Percentiles rank a stretch among this genome's conserved stretches.
Conservation (phyloP, 805 yeast species). For the Priceomyces melissophilus region DNA sequence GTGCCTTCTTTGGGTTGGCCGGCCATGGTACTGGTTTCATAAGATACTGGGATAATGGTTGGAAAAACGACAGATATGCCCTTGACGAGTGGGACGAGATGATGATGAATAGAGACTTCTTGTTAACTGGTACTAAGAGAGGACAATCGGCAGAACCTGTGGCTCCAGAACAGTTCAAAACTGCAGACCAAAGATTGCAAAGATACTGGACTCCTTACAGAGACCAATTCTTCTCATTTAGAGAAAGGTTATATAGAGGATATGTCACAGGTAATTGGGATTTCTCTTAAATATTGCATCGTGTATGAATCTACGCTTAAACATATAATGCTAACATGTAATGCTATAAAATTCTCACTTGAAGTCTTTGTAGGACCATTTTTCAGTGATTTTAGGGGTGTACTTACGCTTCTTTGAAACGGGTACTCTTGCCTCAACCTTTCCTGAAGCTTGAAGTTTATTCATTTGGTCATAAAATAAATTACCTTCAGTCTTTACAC, state of each 20-base stretch:
- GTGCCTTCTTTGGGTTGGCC: constrained; percentile 43
- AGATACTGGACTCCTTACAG: constrained; percentile 46
- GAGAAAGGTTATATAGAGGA: constrained; percentile 47
- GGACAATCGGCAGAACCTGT: constrained; percentile 63
- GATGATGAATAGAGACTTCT: constrained; percentile 67
- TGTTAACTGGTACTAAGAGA: constrained; percentile 71
- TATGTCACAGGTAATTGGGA: constrained; percentile 46
- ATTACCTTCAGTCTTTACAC: constrained; percentile 87
- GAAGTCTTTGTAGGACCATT: constrained; percentile 91
- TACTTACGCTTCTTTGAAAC: constrained; percentile 63
- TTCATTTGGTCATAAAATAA: constrained; percentile 78
- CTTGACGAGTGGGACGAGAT: constrained; percentile 43
- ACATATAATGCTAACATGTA: background rate
- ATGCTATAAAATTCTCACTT: constrained; percentile 36
- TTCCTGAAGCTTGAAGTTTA: constrained; percentile 78
- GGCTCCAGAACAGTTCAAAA: constrained; percentile 77
- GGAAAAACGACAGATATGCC: constrained; percentile 45
- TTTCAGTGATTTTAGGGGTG: constrained; percentile 76
- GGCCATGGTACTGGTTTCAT: constrained; percentile 44
- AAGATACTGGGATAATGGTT: constrained; percentile 49
- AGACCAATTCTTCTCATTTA: constrained; percentile 42
- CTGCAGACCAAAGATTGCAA: constrained; percentile 32
- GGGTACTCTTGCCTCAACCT: constrained; percentile 79
- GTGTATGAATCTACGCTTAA: background rate
- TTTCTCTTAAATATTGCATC: constrained; percentile 16